Evolutionary conservation across 352 stramenopile species (phyloP).

Genomic region (Globisporangium rhizosaccharum): DNA sequence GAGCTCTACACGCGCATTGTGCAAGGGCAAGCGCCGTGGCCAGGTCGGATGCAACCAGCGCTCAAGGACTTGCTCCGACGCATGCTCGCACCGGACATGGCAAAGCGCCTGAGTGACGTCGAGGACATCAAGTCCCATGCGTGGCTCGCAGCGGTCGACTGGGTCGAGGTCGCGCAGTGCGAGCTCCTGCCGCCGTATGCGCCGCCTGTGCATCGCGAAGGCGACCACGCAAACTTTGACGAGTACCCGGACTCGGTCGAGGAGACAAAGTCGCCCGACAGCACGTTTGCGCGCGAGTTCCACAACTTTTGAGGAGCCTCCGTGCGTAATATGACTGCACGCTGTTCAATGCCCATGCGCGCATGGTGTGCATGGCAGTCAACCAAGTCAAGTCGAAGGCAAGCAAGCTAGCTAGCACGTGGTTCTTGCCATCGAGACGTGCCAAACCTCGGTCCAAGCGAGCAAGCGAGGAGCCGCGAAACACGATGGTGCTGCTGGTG

Average conservation of each 20-base stretch:
- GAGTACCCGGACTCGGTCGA: constrained; percentile 53
- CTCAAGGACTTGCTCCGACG: constrained; percentile 59
- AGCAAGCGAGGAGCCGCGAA: no score
- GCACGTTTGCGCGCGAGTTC: constrained; percentile 31
- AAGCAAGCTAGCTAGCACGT: no score
- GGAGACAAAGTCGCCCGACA: constrained; percentile 29
- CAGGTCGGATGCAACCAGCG: constrained; percentile 28
- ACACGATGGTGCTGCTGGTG: no score
- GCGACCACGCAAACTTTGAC: constrained; percentile 63
- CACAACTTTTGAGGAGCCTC: constrained; percentile 28
- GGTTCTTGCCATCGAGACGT: no score
- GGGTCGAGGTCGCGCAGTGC: constrained; percentile 36
- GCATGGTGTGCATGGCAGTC: no score
- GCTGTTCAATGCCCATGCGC: no score
- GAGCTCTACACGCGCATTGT: constrained; percentile 82
- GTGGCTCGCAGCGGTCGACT: constrained; percentile 70
- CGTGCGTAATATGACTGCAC: no score
- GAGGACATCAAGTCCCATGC: constrained; percentile 45
- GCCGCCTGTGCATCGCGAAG: constrained; percentile 28
- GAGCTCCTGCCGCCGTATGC: constrained; percentile 45
- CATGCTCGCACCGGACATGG: constrained; percentile 57
- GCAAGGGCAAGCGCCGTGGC: constrained; percentile 49
- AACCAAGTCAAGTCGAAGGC: no score
- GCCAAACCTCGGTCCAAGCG: no score
- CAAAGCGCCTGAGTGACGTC: constrained; percentile 42